Base-by-base conservation (phyloP, 306 rosid genomes). In the Fragaria vesca region DNA sequence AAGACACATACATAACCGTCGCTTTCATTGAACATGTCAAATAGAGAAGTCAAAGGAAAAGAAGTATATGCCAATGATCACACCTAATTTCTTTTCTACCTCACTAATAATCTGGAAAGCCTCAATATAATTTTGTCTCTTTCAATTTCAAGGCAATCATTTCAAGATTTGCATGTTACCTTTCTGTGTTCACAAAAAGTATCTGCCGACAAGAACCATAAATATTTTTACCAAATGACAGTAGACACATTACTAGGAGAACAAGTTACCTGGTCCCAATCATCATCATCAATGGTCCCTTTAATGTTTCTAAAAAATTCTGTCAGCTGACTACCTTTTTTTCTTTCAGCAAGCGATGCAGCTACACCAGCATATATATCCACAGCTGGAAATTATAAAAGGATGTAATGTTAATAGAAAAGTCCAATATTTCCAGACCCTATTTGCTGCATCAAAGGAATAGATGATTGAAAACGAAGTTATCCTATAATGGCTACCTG, bases 311-410 rank as follows among this genome's bases (percentile, higher is more conserved):
- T 90, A 76, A 95, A 92, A 85, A 95, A 90, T 78, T 92, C 97
- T 45, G 98, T 92, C 88, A 95, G 89, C 77, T 95, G 97, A 82
- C 97, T 76, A 62, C 97, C 97, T 78, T 83, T 91, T 84, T 95
- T 95, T 77, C 95, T 92, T 85, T 95, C 98, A 66, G 98, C 98
- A 73, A 92, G 93, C 63, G 98, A 95, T 61, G 98, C 90, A 72
- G 97, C 98, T 71, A 95, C 97, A 70, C 91, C 93, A 65, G 97
- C 97, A 81, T 95, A 95, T 87, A 95, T 95, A 85, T 95, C 93
- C 66, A 92, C 97, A 74, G 98, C 97, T 92, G 89, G 83, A 87
- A 72, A 78, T 72, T 12, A 78, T 54, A 77, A 75, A 75, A 74
- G 69, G 76, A 79, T 34, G 65, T 48, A 66, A 84, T 70, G 78